phyloP scores from a whole-genome alignment of 2,329 filamentous ascomycete genomes.

The Lachnellula occidentalis region DNA sequence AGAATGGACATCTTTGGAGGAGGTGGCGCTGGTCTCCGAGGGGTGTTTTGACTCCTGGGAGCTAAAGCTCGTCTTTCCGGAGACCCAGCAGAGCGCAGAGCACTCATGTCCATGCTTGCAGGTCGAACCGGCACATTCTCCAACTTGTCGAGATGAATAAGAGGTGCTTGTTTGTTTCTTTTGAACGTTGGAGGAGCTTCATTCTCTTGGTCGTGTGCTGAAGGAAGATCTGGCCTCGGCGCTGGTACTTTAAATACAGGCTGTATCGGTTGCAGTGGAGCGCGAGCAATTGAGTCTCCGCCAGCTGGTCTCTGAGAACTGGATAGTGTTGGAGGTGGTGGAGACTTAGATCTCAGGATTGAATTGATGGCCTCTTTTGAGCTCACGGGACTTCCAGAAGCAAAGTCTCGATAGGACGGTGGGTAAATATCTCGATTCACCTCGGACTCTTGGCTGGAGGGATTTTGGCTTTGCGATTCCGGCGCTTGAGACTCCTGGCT shows the following conservation, averaged over 20 bases:
- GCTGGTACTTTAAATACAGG: constrained; percentile 55
- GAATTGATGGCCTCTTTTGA: constrained; percentile 17
- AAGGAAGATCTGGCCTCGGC: constrained; percentile 52
- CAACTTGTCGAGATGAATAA: constrained; percentile 26
- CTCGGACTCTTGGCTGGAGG: constrained; percentile 22
- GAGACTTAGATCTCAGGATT: constrained; percentile 26
- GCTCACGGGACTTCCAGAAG: constrained; percentile 35
- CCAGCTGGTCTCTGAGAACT: constrained; percentile 28
- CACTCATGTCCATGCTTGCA: constrained; percentile 40
- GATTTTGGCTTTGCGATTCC: constrained; percentile 26
- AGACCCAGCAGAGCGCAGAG: constrained; percentile 36
- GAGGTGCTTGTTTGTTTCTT: constrained; percentile 32
- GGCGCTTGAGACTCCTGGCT: constrained; percentile 24
- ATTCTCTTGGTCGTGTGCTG: constrained; percentile 78
- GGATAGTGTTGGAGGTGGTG: constrained; percentile 24
- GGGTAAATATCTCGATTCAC: constrained; percentile 31
- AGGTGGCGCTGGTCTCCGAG: constrained; percentile 69
- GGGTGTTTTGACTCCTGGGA: constrained; percentile 59
- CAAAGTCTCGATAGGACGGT: constrained; percentile 27
- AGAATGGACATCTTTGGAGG: constrained; percentile 95
- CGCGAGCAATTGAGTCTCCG: constrained; percentile 35
- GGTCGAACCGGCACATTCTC: constrained; percentile 49
- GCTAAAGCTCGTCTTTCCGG: constrained; percentile 53
- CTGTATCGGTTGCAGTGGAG: constrained; percentile 37
- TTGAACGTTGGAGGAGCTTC: constrained; percentile 67